Evolutionary conservation across 116 monocot genomes (phyloP).

Genomic region (Cymodocea nodosa): DNA sequence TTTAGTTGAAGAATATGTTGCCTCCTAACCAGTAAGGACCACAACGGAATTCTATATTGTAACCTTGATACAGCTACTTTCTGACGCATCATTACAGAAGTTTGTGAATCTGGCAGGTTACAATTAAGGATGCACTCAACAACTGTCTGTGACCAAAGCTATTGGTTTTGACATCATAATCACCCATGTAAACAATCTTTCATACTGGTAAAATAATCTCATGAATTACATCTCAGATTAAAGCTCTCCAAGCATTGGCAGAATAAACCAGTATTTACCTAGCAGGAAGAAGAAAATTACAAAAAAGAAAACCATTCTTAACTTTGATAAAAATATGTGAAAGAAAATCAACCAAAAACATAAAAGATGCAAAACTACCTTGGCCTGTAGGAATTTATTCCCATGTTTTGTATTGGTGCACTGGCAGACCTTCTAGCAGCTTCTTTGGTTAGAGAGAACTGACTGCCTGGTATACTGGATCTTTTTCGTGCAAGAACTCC

Average conservation of each 20-base stretch:
- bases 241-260: background rate
- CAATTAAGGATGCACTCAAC: background rate
- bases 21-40: background rate
- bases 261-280: conserved; percentile 13
- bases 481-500: conserved; percentile 64
- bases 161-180: conserved; percentile 4
- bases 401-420: conserved; percentile 30
- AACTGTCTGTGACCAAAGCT: background rate
- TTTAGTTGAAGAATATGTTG: background rate
- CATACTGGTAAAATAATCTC: background rate
- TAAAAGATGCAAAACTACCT: conserved; percentile 23
- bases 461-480: conserved; percentile 49
- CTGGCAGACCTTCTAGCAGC: conserved; percentile 46
- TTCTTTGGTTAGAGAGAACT: conserved; percentile 47
- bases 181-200: background rate
- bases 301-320: background rate
- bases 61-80: background rate
- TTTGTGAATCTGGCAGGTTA: background rate
- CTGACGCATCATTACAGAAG: background rate
- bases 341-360: background rate
- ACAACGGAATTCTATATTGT: too few species aligned
- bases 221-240: conserved; percentile 2
- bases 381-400: conserved; percentile 32
- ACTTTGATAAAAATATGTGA: background rate
- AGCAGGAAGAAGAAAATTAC: background rate